Conservation (phyloP, 2,329 filamentous ascomycete genomes). For the Fusarium sp. region DNA sequence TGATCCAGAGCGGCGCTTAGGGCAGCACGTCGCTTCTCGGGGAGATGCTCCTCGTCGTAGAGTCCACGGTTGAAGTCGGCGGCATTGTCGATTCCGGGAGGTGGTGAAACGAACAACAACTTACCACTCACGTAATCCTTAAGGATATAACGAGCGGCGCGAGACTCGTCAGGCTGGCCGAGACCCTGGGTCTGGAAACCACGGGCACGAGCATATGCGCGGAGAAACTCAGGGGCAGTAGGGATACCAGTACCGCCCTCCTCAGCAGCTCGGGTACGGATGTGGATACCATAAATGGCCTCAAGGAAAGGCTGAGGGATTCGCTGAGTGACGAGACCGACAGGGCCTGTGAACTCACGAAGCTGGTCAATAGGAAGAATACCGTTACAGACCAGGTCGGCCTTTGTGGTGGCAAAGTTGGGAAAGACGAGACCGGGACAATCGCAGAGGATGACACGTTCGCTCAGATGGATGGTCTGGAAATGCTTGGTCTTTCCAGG, state of each 20-base stretch:
- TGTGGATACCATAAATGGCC: slow-evolving; percentile 92
- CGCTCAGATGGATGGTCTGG: slow-evolving; percentile 95
- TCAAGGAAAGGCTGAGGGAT: slow-evolving; percentile 92
- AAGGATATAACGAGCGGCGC: slow-evolving; percentile 87
- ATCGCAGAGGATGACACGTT: slow-evolving; percentile 92
- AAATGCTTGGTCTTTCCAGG: slow-evolving; percentile 99
- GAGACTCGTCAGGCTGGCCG: slow-evolving; percentile 92
- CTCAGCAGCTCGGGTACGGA: slow-evolving; percentile 81
- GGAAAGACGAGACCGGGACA: slow-evolving; percentile 98
- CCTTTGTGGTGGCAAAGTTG: slow-evolving; percentile 97
- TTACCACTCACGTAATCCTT: slow-evolving; percentile 99
- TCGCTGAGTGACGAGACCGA: slow-evolving; percentile 82
- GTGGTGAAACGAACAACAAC: slow-evolving; percentile 90
- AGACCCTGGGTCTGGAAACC: slow-evolving; percentile 91
- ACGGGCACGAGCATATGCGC: slow-evolving; percentile 87
- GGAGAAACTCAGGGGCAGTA: slow-evolving; percentile 85
- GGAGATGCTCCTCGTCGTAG: slow-evolving; percentile 85
- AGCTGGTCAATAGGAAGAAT: slow-evolving; percentile 96
- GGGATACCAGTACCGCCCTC: slow-evolving; percentile 93
- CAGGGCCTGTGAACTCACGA: slow-evolving; percentile 90
- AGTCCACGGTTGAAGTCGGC: slow-evolving; percentile 88
- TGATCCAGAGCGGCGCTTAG: slow-evolving; percentile 65
- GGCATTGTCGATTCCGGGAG: slow-evolving; percentile 78
- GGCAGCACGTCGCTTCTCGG: slow-evolving; percentile 80
- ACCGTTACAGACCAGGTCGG: slow-evolving; percentile 94